Base-by-base conservation (phyloP, 441 rosid genomes). In the Erodium chrysanthum region DNA sequence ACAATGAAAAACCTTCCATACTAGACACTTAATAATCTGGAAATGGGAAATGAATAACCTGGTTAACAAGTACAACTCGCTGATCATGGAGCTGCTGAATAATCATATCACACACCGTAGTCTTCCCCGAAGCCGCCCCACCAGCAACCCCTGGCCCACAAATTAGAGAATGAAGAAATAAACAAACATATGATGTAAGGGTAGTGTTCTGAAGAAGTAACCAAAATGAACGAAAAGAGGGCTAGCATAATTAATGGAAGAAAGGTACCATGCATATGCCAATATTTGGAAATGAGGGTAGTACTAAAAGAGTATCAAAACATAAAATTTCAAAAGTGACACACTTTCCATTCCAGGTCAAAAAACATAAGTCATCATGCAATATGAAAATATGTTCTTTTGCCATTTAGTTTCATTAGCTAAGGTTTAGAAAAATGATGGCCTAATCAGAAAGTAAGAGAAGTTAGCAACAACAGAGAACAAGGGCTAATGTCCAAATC, bases 1-100 rank as follows among this genome's bases (percentile, higher is more conserved):
- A 59, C 21, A 52, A 52, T 52, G 21, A 52, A 65, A 11, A 73
- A 48, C 15, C 46, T 27, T 20, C 66, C 62, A 64, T 42, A 42
- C 25, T 15, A 11, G 14, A 25, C 18, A 14, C 35, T 15, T 60
- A 35, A 0, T n/a, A 15, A 37, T 37, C 17, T 14, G 48, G 65
- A 40, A 12, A 18, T 27, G 21, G 46, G 68, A 60, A 71, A 56
- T 63, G 20, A 58, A 46, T 68, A 79, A 91, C 99, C 96, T 89
- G 96, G 69, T 86, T 91, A 71, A 94, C 88, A 75, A 94, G 89
- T 15, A 94, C 99, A 18, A 91, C 97, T 61, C 99, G 96, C 77
- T 94, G 99, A 82, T 94, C 99, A 77, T 91, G 99, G 64, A 94
- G 96, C 73, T 89, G 99, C 81, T 94, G 99, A 76, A 94, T 91